Evolutionary conservation across 176 grass and related monocot species (phyloP).

Genomic region (Cenchrus americanus): DNA sequence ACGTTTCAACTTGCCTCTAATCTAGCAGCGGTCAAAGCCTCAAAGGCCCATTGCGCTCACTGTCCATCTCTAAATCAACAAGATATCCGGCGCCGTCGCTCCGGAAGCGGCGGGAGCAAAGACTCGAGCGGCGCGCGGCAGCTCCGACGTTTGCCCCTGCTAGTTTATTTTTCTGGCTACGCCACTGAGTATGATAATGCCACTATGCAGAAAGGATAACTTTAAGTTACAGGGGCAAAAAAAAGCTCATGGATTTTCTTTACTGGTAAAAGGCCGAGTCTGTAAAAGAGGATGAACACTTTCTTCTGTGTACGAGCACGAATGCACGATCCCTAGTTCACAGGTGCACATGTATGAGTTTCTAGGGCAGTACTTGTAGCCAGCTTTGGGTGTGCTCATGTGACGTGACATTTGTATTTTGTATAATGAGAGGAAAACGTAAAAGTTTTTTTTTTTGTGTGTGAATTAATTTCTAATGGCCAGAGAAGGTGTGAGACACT

Average conservation of each 20-base stretch:
- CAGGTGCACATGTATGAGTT: neutral
- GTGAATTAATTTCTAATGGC: conserved; percentile 7
- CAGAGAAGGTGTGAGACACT: conserved; percentile 15
- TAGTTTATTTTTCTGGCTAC: too few relatives aligned
- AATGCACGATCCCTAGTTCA: neutral
- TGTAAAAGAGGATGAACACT: conserved; percentile 14
- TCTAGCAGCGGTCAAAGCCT: too few relatives aligned
- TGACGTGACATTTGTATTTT: conserved; percentile 28
- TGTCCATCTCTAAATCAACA: too few relatives aligned
- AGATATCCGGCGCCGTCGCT: too few relatives aligned
- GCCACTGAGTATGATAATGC: neutral
- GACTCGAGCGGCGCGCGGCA: too few relatives aligned
- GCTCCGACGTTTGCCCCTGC: too few relatives aligned
- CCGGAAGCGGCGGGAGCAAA: too few relatives aligned
- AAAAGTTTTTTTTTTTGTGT: conserved; percentile 20
- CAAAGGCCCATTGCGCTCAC: too few relatives aligned
- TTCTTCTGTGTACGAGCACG: neutral
- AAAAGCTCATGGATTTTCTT: conserved; percentile 28
- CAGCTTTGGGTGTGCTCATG: conserved; percentile 7
- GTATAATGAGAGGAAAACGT: neutral
- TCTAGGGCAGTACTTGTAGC: conserved; percentile 19
- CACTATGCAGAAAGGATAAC: conserved; percentile 38
- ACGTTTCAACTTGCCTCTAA: too few relatives aligned
- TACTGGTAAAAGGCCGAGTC: conserved; percentile 7
- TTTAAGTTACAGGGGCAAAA: neutral